Evolutionary conservation across 1,284 basidiomycete genomes (phyloP).

Genomic region (Moesziomyces globuligerus): DNA sequence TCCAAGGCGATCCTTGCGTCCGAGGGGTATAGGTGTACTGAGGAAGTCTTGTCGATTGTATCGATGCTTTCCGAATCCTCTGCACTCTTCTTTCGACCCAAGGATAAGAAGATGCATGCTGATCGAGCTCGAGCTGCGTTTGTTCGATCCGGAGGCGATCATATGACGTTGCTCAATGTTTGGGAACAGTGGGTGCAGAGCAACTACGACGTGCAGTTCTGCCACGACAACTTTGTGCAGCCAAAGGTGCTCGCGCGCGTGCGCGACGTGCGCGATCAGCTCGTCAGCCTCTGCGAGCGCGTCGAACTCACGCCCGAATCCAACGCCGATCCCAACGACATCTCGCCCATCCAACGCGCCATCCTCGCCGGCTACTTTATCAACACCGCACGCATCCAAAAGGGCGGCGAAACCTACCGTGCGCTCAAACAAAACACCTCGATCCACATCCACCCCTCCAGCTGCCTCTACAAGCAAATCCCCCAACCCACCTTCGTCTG

Average conservation of each 20-base stretch:
- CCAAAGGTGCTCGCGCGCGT: constrained; percentile 94
- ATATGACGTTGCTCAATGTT: constrained; percentile 94
- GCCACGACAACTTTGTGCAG: constrained; percentile 86
- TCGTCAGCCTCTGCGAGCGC: constrained; percentile 92
- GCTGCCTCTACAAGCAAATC: constrained; percentile 91
- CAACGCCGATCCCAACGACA: constrained; percentile 89
- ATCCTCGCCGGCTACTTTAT: constrained; percentile 95
- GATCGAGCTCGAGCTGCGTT: constrained; percentile 95
- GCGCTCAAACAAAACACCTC: constrained; percentile 89
- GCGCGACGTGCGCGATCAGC: constrained; percentile 92
- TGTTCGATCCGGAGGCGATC: constrained; percentile 92
- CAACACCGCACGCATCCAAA: constrained; percentile 73
- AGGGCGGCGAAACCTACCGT: constrained; percentile 73
- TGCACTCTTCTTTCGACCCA: constrained; percentile 94
- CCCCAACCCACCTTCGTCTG: constrained; percentile 86
- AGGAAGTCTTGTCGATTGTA: constrained; percentile 96
- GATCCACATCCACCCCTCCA: constrained; percentile 95
- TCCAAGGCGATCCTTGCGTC: constrained; percentile 95
- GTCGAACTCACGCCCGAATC: constrained; percentile 90
- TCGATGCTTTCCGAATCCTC: constrained; percentile 96
- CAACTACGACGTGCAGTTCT: constrained; percentile 76
- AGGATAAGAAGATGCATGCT: constrained; percentile 75
- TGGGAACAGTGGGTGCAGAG: constrained; percentile 99
- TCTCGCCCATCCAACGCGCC: constrained; percentile 91
- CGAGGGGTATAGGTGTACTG: constrained; percentile 93